Evolutionary conservation across 169 alveolate species (phyloP).

Genomic region (Plasmodium sp.): DNA sequence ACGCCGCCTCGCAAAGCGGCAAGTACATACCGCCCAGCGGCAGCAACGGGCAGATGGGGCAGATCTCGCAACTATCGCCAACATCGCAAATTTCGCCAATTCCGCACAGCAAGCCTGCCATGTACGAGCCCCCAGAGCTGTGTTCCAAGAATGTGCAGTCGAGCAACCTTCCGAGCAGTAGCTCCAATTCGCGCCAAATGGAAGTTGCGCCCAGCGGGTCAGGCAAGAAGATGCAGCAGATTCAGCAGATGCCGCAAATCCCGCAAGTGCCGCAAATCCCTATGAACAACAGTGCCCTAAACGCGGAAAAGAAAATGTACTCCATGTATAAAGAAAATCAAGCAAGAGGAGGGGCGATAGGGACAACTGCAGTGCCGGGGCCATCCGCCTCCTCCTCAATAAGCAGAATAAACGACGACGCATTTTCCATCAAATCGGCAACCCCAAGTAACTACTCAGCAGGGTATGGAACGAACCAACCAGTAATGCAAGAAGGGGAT

Average conservation of each 20-base stretch:
- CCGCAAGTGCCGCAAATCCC: not conserved
- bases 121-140: slow-evolving; percentile 15
- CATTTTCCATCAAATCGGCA: slow-evolving; percentile 13
- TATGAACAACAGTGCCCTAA: slow-evolving; percentile 21
- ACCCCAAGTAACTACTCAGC: slow-evolving; percentile 15
- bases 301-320: slow-evolving; percentile 24
- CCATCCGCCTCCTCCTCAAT: not conserved
- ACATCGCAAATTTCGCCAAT: not conserved
- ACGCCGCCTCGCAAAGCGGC: slow-evolving; percentile 3
- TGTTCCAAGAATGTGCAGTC: not conserved
- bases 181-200: not conserved
- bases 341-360: not conserved
- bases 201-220: slow-evolving; percentile 27
- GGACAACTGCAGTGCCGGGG: not conserved
- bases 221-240: not conserved
- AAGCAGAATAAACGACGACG: slow-evolving; percentile 18
- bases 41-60: not conserved
- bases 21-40: slow-evolving; percentile 16
- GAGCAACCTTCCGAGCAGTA: not conserved
- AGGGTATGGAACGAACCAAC: not conserved
- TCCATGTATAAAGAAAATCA: slow-evolving; percentile 40
- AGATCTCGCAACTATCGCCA: not conserved
- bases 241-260: too few species aligned
- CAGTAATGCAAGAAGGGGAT: slow-evolving; percentile 20
- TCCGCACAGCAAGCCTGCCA: not conserved